These are phyloP conservation scores for Stephanocyclus meneghinianus DNA, from an alignment of 352 stramenopile species.

Conservation along the genomic window DNA sequence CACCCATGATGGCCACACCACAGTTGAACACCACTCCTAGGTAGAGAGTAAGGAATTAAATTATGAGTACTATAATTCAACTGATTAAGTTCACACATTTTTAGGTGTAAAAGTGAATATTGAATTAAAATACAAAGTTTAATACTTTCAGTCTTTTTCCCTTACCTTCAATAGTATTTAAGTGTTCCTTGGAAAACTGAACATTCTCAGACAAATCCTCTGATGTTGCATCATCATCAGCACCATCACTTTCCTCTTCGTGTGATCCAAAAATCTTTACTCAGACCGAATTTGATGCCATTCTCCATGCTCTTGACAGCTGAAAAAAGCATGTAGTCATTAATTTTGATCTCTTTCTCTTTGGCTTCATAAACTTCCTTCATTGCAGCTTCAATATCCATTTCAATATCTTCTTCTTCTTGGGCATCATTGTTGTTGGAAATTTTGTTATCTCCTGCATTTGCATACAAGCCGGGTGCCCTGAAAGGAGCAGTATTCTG, in stretches of 20 bases:
- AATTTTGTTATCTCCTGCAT: not conserved
- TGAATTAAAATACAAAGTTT: no score
- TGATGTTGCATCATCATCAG: no score
- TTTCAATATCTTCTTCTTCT: slow-evolving; percentile 35
- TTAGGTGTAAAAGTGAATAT: no score
- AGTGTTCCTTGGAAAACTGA: no score
- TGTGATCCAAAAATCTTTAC: slow-evolving; percentile 29
- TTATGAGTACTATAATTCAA: no score
- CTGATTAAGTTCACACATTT: no score
- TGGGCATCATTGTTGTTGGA: slow-evolving; percentile 4
- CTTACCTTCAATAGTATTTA: no score
- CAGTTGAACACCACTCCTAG: no score
- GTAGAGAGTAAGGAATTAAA: no score
- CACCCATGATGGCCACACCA: no score
- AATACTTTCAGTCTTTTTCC: no score
- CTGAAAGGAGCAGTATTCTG: not conserved
- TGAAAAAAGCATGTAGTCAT: slow-evolving; percentile 31
- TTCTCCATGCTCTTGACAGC: slow-evolving; percentile 45
- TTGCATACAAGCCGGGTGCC: not conserved
- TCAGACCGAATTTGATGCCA: slow-evolving; percentile 38
- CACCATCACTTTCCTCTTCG: slow-evolving; percentile 19
- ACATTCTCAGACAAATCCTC: no score
- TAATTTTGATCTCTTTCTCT: slow-evolving; percentile 44
- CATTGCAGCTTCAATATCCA: slow-evolving; percentile 26
- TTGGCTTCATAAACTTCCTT: slow-evolving; percentile 31